Conservation (phyloP, 1,139 yeast genomes). For the Hemisphaericaspora xylanilytica region DNA sequence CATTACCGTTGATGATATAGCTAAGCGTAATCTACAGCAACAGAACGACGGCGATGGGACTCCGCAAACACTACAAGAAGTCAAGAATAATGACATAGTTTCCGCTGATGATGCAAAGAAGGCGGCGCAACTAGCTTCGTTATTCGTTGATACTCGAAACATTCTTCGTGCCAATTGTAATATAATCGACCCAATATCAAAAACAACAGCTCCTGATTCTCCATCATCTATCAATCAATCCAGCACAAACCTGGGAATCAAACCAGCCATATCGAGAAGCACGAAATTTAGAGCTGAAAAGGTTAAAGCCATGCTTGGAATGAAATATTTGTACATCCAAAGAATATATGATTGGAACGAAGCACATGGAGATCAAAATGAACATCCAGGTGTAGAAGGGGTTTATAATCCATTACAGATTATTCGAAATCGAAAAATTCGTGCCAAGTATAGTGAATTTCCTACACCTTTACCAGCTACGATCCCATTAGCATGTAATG, state of each 20-base stretch:
- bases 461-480: conserved; percentile 34
- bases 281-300: conserved; percentile 52
- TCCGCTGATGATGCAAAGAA: conserved; percentile 26
- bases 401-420: conserved; percentile 80
- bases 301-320: conserved; percentile 49
- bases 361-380: conserved; percentile 12
- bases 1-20: conserved; percentile 1
- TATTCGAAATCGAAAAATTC: conserved; percentile 63
- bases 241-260: conserved; percentile 4
- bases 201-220: conserved; percentile 7
- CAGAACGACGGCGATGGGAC: too few relatives aligned
- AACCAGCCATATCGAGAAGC: conserved; percentile 26
- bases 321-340: conserved; percentile 50
- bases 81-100: conserved; percentile 1
- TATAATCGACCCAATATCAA: conserved; percentile 27
- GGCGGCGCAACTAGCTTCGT: conserved; percentile 42
- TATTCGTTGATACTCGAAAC: conserved; percentile 43
- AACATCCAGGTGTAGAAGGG: conserved; percentile 56
- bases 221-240: conserved; percentile 7
- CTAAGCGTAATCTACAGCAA: not conserved
- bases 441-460: conserved; percentile 45
- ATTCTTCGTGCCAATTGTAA: conserved; percentile 43
- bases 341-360: conserved; percentile 29
- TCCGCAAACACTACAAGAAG: too few relatives aligned
- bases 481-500: conserved; percentile 53